phyloP scores from a whole-genome alignment of 129 eudicot genomes.

The Centaurea solstitialis region DNA sequence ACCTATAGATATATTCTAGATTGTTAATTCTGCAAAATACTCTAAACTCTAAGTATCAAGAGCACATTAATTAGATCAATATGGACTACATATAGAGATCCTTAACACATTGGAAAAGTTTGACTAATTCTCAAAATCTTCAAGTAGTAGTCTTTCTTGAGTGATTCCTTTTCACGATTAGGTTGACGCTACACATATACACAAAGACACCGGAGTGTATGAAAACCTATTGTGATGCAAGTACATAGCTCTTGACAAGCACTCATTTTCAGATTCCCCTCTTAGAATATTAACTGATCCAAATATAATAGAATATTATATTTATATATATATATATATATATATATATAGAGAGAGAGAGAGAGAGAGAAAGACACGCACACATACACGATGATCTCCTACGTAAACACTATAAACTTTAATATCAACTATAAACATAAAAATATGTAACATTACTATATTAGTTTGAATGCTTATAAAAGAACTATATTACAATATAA shows the following conservation, averaged over 20 bases:
- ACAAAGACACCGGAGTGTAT: background rate
- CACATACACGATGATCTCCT: background rate
- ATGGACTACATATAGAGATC: background rate
- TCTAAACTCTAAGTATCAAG: background rate
- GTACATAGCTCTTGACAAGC: background rate
- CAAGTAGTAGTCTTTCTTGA: background rate
- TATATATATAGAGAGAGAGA: too few relatives aligned
- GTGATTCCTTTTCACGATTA: background rate
- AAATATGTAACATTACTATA: background rate
- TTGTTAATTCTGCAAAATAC: background rate
- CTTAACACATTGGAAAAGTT: background rate
- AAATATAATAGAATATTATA: background rate
- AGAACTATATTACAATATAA: background rate
- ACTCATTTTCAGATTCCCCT: background rate
- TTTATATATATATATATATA: too few relatives aligned
- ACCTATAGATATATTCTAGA: background rate
- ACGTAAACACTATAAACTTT: background rate
- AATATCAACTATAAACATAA: background rate
- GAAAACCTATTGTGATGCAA: background rate
- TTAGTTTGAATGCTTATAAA: background rate
- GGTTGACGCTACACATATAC: background rate
- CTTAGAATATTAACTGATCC: background rate
- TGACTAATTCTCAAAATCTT: background rate
- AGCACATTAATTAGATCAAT: background rate
- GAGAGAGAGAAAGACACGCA: too few relatives aligned